Evolutionary conservation across 176 grass and related monocot genomes (phyloP).

Genomic region (Zoysia japonica): DNA sequence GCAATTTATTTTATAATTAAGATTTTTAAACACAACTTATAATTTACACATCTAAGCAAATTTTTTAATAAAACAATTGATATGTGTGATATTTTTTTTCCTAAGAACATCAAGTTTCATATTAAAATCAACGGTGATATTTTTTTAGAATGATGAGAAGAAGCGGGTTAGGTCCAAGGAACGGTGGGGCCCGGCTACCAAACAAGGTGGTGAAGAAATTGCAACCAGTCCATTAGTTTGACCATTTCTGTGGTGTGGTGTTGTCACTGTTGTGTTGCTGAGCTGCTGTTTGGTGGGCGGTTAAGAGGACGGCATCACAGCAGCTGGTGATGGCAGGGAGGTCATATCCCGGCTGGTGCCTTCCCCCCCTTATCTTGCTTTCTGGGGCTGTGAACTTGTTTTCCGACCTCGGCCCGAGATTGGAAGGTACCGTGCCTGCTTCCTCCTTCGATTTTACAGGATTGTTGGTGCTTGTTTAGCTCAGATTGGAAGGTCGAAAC

Average conservation of each 20-base stretch:
- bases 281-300: background rate
- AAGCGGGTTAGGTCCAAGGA: background rate
- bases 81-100: no score
- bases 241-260: background rate
- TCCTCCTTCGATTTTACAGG: background rate
- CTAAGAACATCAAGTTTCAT: no score
- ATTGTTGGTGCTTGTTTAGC: constrained; percentile 12
- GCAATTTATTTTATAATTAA: no score
- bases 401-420: background rate
- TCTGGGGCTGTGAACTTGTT: background rate
- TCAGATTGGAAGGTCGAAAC: background rate
- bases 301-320: background rate
- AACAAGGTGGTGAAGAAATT: constrained; percentile 32
- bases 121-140: no score
- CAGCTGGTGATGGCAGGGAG: background rate
- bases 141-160: no score
- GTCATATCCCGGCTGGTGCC: background rate
- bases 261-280: no score
- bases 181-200: constrained; percentile 5
- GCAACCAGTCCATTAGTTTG: background rate
- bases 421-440: background rate
- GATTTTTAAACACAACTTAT: no score
- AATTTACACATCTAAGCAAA: no score
- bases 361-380: background rate
- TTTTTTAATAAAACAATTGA: no score